Evolutionary conservation across 2,329 filamentous ascomycete genomes (phyloP), one percentile per base, ranked within the genome.

Genomic region (Fusarium abutilonis): DNA sequence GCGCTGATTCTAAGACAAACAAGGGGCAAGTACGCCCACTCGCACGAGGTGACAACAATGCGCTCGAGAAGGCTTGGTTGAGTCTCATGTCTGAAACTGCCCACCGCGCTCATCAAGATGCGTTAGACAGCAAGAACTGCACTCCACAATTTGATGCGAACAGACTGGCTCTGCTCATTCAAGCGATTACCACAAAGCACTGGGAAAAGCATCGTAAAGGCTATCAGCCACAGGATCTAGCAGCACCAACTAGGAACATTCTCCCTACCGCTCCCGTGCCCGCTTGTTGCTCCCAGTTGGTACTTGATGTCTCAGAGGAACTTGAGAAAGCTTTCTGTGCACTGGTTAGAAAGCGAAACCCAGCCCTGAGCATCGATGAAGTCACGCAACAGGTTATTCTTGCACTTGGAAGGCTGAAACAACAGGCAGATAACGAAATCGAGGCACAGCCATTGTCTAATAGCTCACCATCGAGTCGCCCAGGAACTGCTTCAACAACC

Each of bases 11-110:
- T 13, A 83, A 79, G 52, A 75, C 82, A 52, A 76, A 81, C 31
- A 88, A 84, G 67, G 82, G 84, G 32, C 84, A 87, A 42, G 85
- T 92, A 9, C 86, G 91, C 39, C 92, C 93, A 0, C 97, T 96
- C 75, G 89, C 90, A 0, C 82, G 82, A 5, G 87, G 86, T 55
- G 93, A 97, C 76, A 96, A 94, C 66, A 86, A 88, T 65, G 87
- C 89, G 3, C 80, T 97, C 11, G 92, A 96, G 73, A 85, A 87
- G 63, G 86, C 91, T 32, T 97, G 93, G 91, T 77, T 88, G 39
- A 77, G 80, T 14, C 79, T 95, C 14, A 76, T 79, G 19, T 79
- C 81, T 29, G 74, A 80, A 55, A 73, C 80, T 60, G 78, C 83
- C 74, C 72, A 78, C 58, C 72, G 77, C 61, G 78, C 81, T 29